Evolutionary conservation across 2,329 filamentous ascomycete genomes (phyloP), one percentile per base, ranked within the genome.

Genomic region (Phaeosphaeria sp.): DNA sequence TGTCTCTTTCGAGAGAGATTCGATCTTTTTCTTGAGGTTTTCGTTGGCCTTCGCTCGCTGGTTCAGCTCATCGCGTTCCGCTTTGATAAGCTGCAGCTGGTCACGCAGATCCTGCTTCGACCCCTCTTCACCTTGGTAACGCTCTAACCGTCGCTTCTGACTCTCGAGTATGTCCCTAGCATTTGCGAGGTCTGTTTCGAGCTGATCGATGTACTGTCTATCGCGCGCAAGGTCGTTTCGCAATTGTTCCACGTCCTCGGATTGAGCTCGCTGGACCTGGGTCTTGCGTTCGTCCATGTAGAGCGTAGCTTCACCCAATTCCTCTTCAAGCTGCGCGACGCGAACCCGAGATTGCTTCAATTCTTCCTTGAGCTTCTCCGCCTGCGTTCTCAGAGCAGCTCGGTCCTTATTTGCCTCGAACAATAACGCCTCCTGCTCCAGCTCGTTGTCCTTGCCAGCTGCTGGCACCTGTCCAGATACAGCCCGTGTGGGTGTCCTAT

Each of bases 11-110:
- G 81, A 79, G 43, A 84, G 67, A 3, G 79, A 73, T 59, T 83
- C 80, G 27, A 84, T 83, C 72, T 84, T 84, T 75, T 83, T 83
- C 66, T 80, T 82, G 21, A 84, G 76, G 56, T 84, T 84, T 64
- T 84, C 82, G 55, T 82, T 83, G 21, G 81, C 81, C 57, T 82
- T 82, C 23, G 80, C 76, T 58, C 80, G 82, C 58, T 82, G 80
- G 30, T 70, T 74, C 21, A 83, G 72, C 52, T 83, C 82, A 53
- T 83, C 81, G 30, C 82, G 77, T 67, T 84, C 82, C 0, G 80
- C 78, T 52, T 75, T 74, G 46, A 83, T 67, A 23, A 83, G 71
- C 62, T 83, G 82, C n/a, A 83, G 62, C 52, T 83, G 80, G 58
- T 84, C 82, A 4, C 79, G 77, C n/a, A 84, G 65, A 51, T 81